Evolutionary conservation across 2,329 filamentous ascomycete genomes (phyloP).

Genomic region (Ophidiomyces ophidiicola): DNA sequence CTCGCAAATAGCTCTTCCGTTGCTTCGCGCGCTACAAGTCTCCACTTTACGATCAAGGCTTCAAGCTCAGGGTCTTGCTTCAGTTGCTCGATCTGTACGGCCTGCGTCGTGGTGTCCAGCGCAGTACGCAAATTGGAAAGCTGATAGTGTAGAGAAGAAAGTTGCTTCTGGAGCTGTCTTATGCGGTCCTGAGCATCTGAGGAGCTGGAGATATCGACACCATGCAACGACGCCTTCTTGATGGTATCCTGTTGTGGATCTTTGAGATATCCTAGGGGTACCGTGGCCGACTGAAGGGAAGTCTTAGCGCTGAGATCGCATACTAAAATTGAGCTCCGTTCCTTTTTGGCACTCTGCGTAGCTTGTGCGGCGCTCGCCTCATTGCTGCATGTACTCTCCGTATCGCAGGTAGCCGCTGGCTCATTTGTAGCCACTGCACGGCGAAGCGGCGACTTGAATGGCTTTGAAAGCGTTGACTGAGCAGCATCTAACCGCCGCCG

Average conservation of each 20-base stretch:
- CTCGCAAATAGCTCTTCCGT: slow-evolving; percentile 55
- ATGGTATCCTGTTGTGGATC: no score
- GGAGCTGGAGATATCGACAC: no score
- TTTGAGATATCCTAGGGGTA: no score
- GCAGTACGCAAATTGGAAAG: slow-evolving; percentile 28
- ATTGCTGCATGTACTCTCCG: slow-evolving; percentile 1
- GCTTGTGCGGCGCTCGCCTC: background rate
- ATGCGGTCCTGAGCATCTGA: slow-evolving; percentile 5
- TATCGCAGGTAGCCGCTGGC: background rate
- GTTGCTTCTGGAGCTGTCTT: slow-evolving; percentile 37
- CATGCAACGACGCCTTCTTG: no score
- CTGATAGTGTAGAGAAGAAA: slow-evolving; percentile 24
- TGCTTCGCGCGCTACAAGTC: slow-evolving; percentile 45
- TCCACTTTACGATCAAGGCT: slow-evolving; percentile 49
- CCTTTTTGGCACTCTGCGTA: background rate
- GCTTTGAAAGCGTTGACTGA: slow-evolving; percentile 50
- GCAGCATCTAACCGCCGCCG: slow-evolving; percentile 51
- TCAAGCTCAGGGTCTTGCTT: slow-evolving; percentile 44
- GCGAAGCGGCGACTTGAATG: slow-evolving; percentile 59
- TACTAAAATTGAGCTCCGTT: background rate
- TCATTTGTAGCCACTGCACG: slow-evolving; percentile 23
- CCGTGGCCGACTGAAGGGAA: no score
- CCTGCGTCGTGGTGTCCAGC: slow-evolving; percentile 43
- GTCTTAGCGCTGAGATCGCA: no score
- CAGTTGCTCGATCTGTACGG: slow-evolving; percentile 38